Evolutionary conservation across 2,329 filamentous ascomycete genomes (phyloP), one percentile per base, ranked within the genome.

Genomic region (Bipolaris gigantea): DNA sequence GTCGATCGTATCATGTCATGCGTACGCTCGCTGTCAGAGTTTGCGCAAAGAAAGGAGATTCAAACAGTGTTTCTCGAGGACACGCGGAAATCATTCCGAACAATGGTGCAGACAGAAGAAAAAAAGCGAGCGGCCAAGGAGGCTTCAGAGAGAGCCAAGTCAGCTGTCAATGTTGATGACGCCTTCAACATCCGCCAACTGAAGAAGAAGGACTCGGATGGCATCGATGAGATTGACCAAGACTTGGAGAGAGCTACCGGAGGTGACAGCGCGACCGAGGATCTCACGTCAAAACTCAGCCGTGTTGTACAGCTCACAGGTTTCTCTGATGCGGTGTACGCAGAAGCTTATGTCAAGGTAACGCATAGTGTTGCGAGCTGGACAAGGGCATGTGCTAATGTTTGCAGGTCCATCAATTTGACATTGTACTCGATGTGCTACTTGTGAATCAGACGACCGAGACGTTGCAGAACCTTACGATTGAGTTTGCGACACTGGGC

Each of bases 1-100:
- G 85, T 97, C n/a, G 94, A 99, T 75, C 88, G 94, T 66, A 93
- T 99, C 74, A 97, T 99, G 94, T 92, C 91, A 35, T 97, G 93
- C 72, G 90, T 99, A 30, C 88, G 93, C 57, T 94, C 92, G 7
- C 81, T 99, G 25, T 89, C 92, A 4, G 92, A 97, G 70, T 97
- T 96, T 71, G 85, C 87, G 13, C 81, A 95, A 72, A 90, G 89
- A 77, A 95, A 94, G 76, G 90, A 96, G 66, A 83, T 99, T 5
- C 92, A 97, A 76, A 87, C 85, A 0, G 92, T 95, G 1, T 99
- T 96, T 82, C 80, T 99, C 32, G 88, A 97, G 61, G 94, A 99
- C 73, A 99, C 94, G 0, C 84, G 91, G 64, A 95, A 93, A 74
- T 95, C 94, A 1, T 99, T 99, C 85, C 86, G 90, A 54, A 91